phyloP scores from a whole-genome alignment of 768 basidiomycete species.

The Tephrocybe rancida region DNA sequence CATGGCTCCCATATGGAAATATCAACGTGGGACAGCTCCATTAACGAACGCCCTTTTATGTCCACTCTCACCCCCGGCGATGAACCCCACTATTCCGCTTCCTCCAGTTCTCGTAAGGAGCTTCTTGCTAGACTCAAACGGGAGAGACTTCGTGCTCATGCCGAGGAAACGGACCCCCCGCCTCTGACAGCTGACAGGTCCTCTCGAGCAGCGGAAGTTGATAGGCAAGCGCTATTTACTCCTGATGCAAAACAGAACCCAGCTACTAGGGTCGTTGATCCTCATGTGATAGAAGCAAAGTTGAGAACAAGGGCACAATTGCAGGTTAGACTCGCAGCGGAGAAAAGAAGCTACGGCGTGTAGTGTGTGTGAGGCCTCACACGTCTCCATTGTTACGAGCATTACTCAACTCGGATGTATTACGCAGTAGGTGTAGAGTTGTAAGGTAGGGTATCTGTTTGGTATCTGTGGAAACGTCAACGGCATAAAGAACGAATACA shows the following conservation, averaged over 20 bases:
- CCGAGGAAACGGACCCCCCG: not conserved
- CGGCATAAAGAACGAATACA: conserved; percentile 5
- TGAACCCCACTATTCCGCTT: conserved; percentile 12
- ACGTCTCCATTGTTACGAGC: not conserved
- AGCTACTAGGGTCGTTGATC: conserved; percentile 13
- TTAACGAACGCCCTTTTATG: conserved; percentile 16
- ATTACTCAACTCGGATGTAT: conserved; percentile 1
- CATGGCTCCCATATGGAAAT: conserved; percentile 10
- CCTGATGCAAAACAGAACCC: not conserved
- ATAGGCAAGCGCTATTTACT: not conserved
- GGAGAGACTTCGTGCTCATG: conserved; percentile 38
- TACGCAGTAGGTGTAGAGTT: conserved; percentile 6
- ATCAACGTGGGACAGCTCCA: conserved; percentile 6
- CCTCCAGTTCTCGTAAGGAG: conserved; percentile 30
- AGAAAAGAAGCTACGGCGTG: conserved; percentile 28
- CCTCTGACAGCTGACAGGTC: conserved; percentile 13
- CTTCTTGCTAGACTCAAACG: conserved; percentile 45
- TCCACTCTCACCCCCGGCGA: conserved; percentile 6
- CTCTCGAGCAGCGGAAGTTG: conserved; percentile 14
- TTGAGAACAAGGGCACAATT: conserved; percentile 52
- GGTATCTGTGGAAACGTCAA: not conserved
- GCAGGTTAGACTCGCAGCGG: conserved; percentile 48
- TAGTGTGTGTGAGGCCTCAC: not conserved
- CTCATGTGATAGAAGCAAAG: conserved; percentile 39
- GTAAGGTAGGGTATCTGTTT: no score